Conservation (phyloP, 1,139 yeast species). For the Kodamaea alishanica region DNA sequence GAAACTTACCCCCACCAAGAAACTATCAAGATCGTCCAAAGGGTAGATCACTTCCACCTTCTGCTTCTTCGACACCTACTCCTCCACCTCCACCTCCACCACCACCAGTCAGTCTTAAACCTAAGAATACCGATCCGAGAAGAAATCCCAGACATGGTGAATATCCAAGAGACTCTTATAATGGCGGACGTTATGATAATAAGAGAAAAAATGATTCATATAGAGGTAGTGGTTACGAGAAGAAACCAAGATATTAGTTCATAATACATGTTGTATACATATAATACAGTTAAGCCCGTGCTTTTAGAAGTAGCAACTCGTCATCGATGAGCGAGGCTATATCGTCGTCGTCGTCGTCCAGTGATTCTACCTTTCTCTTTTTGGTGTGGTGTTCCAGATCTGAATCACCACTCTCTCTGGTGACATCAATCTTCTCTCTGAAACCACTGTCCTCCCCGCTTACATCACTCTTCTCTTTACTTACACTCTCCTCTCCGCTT, state of each 20-base stretch:
- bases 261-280: too few species aligned
- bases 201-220: slow-evolving; percentile 28
- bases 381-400: slow-evolving; percentile 1
- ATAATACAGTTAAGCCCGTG: slow-evolving; percentile 10
- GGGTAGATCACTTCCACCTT: not conserved
- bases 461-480: not conserved
- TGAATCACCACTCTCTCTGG: not conserved
- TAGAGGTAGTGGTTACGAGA: slow-evolving; percentile 28
- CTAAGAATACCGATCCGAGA: slow-evolving; percentile 11
- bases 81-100: slow-evolving; percentile 29
- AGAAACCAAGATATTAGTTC: slow-evolving; percentile 29
- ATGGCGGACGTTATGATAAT: slow-evolving; percentile 6
- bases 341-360: slow-evolving; percentile 13
- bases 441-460: not conserved
- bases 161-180: slow-evolving; percentile 5
- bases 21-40: not conserved
- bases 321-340: slow-evolving; percentile 31
- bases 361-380: slow-evolving; percentile 9
- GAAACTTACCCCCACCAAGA: slow-evolving; percentile 15
- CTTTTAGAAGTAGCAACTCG: slow-evolving; percentile 24
- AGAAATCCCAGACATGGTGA: slow-evolving; percentile 8
- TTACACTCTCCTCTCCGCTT: not conserved
- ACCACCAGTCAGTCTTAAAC: slow-evolving; percentile 16
- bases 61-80: slow-evolving; percentile 11
- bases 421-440: slow-evolving; percentile 9